Conservation (phyloP, 2,329 filamentous ascomycete species). For the Grosmannia penicillata region DNA sequence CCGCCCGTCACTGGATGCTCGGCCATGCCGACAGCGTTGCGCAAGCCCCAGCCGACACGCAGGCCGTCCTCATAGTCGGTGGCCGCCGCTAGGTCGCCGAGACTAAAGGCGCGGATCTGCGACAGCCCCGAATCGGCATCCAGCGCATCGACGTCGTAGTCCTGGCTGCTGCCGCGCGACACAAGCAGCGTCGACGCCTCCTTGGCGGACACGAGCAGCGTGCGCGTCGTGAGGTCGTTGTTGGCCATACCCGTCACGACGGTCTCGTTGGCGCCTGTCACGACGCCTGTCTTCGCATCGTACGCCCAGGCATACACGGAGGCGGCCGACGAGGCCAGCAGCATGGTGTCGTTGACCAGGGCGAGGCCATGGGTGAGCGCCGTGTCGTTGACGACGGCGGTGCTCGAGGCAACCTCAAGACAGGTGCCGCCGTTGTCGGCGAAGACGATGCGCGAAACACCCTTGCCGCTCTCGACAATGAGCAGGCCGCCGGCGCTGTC, state of each 20-base stretch:
- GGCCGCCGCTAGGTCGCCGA: constrained; percentile 11
- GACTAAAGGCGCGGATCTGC: constrained; percentile 48
- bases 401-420: constrained; percentile 20
- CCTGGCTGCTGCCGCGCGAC: constrained; percentile 47
- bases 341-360: constrained; percentile 34
- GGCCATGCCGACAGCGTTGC: constrained; percentile 54
- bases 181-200: constrained; percentile 34
- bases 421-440: constrained; percentile 27
- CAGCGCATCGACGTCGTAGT: constrained; percentile 42
- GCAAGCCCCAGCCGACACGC: constrained; percentile 47
- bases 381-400: constrained; percentile 20
- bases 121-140: constrained; percentile 40
- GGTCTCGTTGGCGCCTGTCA: constrained; percentile 26
- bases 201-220: constrained; percentile 44
- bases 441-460: constrained; percentile 25
- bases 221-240: constrained; percentile 45
- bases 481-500: constrained; percentile 30
- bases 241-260: constrained; percentile 49
- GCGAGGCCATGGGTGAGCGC: constrained; percentile 43
- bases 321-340: constrained; percentile 42
- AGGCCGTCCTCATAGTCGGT: constrained; percentile 26
- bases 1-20: constrained; percentile 21
- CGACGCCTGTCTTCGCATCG: constrained; percentile 33
- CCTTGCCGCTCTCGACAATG: constrained; percentile 28
- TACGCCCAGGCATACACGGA: constrained; percentile 54